Base-by-base conservation (phyloP, 164 flowering plant genomes). In the Vitis cinerea region DNA sequence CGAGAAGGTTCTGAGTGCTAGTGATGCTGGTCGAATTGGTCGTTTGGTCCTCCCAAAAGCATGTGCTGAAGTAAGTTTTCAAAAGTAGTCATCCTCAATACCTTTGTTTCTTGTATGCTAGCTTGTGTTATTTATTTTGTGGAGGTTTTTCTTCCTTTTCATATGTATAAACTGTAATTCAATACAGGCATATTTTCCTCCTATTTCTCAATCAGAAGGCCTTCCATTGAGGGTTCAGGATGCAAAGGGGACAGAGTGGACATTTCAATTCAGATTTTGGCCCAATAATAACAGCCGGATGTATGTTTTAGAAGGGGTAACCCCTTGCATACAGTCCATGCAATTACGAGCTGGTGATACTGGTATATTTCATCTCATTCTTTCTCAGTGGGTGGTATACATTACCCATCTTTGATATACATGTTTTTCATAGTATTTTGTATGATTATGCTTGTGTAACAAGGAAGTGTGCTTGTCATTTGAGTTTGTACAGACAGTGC, bases 1-100 rank as follows among this genome's bases (percentile, higher is more conserved):
- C 75, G 99, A 95, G 89, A 95, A 95, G 85, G 87, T 88, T 78
- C 80, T 95, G 74, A 95, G 99, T 85, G 99, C 99, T 69, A 95
- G 99, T 86, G 99, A 95, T 82, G 99, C 99, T 53, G 97, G 99
- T 59, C 90, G 99, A 70, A 95, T 95, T 72, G 99, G 99, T 64
- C 97, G 98, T 47, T 76, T 95, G 74, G 99, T 95, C 74, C 97
- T 95, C 65, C 99, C 98, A 51, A 95, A 95, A 89, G 98, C 99
- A 47, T 93, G 99, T 85, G 99, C 99, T 61, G 99, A 95, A 77
- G 98, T 94, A 77, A 81, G 87, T 71, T 60, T 69, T n/a, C 12
- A 50, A 51, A 23, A 23, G 27, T 23, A 23, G 27, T 23, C 27
- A 23, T 23, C n/a, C 10, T 2, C 5, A 15, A 0, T 23, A 1